phyloP scores from a whole-genome alignment of 768 basidiomycete species.

The Tulasnella sp. region DNA sequence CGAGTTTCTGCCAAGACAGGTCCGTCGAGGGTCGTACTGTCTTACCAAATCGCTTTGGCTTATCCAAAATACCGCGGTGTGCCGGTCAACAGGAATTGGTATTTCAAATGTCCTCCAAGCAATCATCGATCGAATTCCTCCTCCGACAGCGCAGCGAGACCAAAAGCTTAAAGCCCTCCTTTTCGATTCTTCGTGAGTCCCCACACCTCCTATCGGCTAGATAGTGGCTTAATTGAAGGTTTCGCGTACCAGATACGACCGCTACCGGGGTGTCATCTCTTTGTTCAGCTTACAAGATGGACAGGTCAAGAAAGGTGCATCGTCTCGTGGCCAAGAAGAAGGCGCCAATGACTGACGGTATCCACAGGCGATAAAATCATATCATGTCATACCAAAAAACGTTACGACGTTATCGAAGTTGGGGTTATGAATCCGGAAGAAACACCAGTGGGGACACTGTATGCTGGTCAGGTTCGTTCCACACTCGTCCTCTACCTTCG shows the following conservation, averaged over 20 bases:
- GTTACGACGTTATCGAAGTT: constrained; percentile 85
- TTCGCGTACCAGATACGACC: constrained; percentile 72
- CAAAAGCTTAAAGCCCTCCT: constrained; percentile 79
- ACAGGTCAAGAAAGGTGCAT: constrained; percentile 73
- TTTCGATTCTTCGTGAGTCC: constrained; percentile 86
- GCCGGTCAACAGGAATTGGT: constrained; percentile 49
- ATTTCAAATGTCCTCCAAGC: constrained; percentile 76
- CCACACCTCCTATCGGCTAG: constrained; percentile 20
- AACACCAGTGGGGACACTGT: constrained; percentile 65
- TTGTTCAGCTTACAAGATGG: constrained; percentile 83
- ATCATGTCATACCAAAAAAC: constrained; percentile 81
- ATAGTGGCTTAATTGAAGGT: constrained; percentile 36
- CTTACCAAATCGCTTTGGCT: neutral
- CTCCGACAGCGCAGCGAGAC: constrained; percentile 61
- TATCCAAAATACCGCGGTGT: neutral
- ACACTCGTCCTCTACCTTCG: constrained; percentile 44
- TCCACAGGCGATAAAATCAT: constrained; percentile 81
- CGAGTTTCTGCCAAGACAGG: constrained; percentile 93
- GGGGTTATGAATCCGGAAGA: constrained; percentile 92
- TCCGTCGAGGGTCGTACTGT: neutral
- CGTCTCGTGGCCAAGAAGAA: neutral
- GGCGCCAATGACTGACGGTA: neutral
- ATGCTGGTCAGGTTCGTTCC: constrained; percentile 83
- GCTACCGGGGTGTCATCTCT: constrained; percentile 94
- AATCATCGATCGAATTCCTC: constrained; percentile 81